phyloP scores from a whole-genome alignment of 208 protist genomes.

The Leishmania lainsoni region DNA sequence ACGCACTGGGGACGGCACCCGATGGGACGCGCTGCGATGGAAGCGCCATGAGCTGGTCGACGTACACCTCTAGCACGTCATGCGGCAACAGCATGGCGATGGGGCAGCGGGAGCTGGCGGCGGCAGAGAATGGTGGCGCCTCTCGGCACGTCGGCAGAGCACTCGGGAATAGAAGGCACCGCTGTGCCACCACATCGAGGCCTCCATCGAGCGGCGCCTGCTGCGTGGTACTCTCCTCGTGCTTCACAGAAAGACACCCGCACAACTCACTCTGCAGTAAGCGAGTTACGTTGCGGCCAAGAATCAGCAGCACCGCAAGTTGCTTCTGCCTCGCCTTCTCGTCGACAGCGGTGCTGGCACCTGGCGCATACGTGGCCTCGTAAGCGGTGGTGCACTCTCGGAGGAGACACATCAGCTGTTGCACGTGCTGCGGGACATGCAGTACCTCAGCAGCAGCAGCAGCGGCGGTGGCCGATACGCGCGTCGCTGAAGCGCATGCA shows the following conservation, averaged over 20 bases:
- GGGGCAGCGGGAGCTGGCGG: constrained; percentile 13
- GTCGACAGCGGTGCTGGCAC: background rate
- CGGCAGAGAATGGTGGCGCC: background rate
- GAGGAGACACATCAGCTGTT: constrained; percentile 26
- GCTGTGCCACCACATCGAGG: background rate
- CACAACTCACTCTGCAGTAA: constrained; percentile 63
- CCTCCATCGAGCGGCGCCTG: background rate
- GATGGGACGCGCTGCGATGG: constrained; percentile 32
- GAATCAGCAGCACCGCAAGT: constrained; percentile 42
- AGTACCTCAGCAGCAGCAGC: constrained; percentile 17
- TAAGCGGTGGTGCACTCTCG: background rate
- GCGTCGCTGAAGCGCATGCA: constrained; percentile 12
- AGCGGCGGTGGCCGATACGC: background rate
- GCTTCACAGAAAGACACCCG: constrained; percentile 30
- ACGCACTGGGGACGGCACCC: constrained; percentile 32
- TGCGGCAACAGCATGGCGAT: constrained; percentile 9
- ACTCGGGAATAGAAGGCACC: background rate
- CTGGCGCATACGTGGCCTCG: background rate
- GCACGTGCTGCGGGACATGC: constrained; percentile 3
- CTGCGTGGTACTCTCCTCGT: background rate
- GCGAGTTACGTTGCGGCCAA: constrained; percentile 56
- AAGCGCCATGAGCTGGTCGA: constrained; percentile 23
- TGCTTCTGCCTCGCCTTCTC: constrained; percentile 19
- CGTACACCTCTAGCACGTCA: constrained; percentile 14
- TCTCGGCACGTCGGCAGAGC: constrained; percentile 19